Percentiles rank a stretch among this genome's conserved stretches.
These are phyloP conservation scores for Acanthamoeba lenticulata DNA, from an alignment of 208 protist genomes.

Conservation along the genomic window DNA sequence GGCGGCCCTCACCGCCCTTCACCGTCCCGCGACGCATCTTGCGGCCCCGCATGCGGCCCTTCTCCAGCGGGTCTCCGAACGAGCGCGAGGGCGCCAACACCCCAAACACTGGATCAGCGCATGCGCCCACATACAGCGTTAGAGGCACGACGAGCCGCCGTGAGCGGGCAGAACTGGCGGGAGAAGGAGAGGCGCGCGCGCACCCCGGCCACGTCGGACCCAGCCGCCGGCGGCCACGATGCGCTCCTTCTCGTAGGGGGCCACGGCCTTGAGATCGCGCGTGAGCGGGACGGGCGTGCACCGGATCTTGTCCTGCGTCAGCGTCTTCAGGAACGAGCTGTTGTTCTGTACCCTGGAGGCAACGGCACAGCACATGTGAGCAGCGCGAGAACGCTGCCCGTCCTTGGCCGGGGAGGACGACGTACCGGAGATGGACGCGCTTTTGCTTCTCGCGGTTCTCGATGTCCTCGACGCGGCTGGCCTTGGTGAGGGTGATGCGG, in stretches of 20 bases:
- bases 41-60: constrained; percentile 15
- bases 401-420: background rate
- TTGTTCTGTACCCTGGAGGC: background rate
- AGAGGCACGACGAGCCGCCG: background rate
- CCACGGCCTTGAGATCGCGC: constrained; percentile 44
- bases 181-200: background rate
- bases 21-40: constrained; percentile 12
- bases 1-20: background rate
- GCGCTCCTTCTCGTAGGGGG: constrained; percentile 22
- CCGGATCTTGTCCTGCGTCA: constrained; percentile 29
- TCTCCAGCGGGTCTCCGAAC: constrained; percentile 30
- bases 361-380: no score
- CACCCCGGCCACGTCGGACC: constrained; percentile 8
- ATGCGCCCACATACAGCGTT: no score
- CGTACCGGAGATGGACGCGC: constrained; percentile 23
- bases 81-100: constrained; percentile 36
- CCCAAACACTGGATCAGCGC: background rate
- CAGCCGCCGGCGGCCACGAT: constrained; percentile 10
- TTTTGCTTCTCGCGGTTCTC: constrained; percentile 19
- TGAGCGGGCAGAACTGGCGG: background rate
- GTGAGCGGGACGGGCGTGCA: constrained; percentile 28
- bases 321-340: constrained; percentile 39
- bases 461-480: constrained; percentile 19
- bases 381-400: background rate
- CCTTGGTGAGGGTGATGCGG: constrained; percentile 11